These are phyloP conservation scores for Chlorophyllum brunneum DNA, from an alignment of 768 basidiomycete species.

Conservation along the genomic window DNA sequence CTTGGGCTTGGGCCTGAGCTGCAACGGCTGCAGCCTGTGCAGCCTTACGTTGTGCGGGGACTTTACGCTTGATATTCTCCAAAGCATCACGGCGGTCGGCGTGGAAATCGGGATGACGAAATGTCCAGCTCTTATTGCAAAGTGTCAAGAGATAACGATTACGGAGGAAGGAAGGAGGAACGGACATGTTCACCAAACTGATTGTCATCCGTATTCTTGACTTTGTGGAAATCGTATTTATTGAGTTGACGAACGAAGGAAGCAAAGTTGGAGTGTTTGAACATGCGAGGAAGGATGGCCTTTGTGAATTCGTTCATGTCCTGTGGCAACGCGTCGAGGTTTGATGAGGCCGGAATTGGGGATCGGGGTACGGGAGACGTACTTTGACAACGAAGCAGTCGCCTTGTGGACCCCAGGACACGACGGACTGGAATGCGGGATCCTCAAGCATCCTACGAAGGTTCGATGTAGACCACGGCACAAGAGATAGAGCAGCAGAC, in stretches of 20 bases:
- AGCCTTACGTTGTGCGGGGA: constrained; percentile 50
- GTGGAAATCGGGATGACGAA: constrained; percentile 58
- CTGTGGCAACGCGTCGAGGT: constrained; percentile 17
- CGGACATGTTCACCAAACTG: constrained; percentile 62
- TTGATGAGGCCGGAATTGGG: background rate
- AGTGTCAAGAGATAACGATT: background rate
- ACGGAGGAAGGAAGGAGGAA: constrained; percentile 7
- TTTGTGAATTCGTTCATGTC: constrained; percentile 98
- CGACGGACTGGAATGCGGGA: constrained; percentile 62
- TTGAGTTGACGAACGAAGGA: constrained; percentile 90
- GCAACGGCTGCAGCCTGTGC: constrained; percentile 24
- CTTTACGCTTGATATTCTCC: constrained; percentile 59
- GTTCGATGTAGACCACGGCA: background rate
- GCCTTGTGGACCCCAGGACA: constrained; percentile 79
- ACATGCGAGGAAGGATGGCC: constrained; percentile 83
- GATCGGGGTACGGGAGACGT: constrained; percentile 9
- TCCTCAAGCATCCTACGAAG: constrained; percentile 82
- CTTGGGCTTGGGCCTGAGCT: constrained; percentile 11
- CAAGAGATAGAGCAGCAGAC: constrained; percentile 19
- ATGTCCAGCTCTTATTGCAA: constrained; percentile 45
- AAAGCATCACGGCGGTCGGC: constrained; percentile 50
- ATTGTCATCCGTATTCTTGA: constrained; percentile 84
- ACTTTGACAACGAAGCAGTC: constrained; percentile 91
- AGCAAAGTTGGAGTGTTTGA: constrained; percentile 95
- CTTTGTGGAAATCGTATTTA: constrained; percentile 97